These are phyloP conservation scores for Takashimella tepidaria DNA, from an alignment of 1,284 basidiomycete genomes.

Conservation along the genomic window DNA sequence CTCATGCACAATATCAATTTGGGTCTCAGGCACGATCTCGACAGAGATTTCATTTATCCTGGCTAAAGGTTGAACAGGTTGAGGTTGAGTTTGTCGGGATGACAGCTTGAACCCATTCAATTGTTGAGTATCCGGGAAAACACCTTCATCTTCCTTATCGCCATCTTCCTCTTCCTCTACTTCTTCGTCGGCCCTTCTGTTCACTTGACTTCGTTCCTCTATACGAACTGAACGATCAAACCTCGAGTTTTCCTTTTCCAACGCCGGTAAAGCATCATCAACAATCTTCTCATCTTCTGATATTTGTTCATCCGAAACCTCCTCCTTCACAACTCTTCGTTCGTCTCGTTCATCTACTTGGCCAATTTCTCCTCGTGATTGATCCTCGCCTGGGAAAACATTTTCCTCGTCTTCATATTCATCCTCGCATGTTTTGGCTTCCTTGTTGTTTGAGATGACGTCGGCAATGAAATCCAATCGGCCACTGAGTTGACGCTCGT, in stretches of 20 bases:
- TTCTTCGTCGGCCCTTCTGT: slow-evolving; percentile 2
- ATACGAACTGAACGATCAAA: not conserved
- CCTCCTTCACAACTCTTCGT: not conserved
- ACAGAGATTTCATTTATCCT: too few species aligned
- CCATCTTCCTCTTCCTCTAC: slow-evolving; percentile 6
- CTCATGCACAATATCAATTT: too few species aligned
- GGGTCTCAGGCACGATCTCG: too few species aligned
- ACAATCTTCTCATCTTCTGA: not conserved
- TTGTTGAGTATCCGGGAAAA: not conserved
- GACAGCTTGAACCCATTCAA: not conserved
- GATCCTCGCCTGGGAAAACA: not conserved
- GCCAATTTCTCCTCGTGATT: not conserved
- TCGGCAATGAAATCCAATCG: not conserved
- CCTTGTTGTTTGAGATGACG: not conserved
- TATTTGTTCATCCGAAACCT: not conserved
- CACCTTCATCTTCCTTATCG: slow-evolving; percentile 1
- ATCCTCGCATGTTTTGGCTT: not conserved
- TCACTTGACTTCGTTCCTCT: too few species aligned
- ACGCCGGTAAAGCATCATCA: too few species aligned
- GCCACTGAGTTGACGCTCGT: not conserved
- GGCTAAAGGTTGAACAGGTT: not conserved
- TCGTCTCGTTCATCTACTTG: not conserved
- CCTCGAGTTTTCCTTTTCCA: too few species aligned
- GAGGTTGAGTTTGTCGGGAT: too few species aligned
- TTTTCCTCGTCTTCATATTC: not conserved